Evolutionary conservation across 2,329 filamentous ascomycete species (phyloP), one percentile per base, ranked within the genome.

Genomic region (Colletotrichum lupini): DNA sequence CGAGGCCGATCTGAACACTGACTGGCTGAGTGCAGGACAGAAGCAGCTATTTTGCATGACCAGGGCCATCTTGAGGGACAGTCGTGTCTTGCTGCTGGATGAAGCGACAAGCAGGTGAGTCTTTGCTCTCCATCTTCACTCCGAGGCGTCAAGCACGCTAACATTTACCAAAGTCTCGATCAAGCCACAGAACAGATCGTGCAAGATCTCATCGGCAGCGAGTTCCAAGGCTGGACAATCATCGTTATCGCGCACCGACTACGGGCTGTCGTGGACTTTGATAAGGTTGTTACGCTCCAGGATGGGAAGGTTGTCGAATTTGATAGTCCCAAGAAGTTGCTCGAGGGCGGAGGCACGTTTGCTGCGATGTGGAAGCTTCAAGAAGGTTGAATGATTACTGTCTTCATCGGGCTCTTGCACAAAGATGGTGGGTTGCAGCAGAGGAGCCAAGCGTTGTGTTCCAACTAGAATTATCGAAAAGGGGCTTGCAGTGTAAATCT

Each of bases 191-290:
- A 83, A 56, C 75, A 77, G 32, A 58, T 67, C 2, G 80, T 82
- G 76, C 80, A 80, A 71, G 63, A 68, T 28, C 77, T 82, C 0
- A 80, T 82, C 28, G 32, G 68, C 6, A 63, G 69, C 19, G 80
- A 81, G 52, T 81, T 83, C 72, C 67, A 71, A 3, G 76, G 69
- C 7, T 81, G 81, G 75, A 92, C 91, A 0, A 85, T 92, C 26
- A 75, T 84, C 22, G 82, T 81, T 74, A 79, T 84, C 2, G 81
- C 79, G 67, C 81, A 85, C 78, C 81, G 83, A 26, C 75, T 85
- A n/a, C 80, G 83, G 7, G 87, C 86, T 3, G 85, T 89, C 49
- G 80, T 86, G 55, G 85, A 86, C 72, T 88, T 86, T 78, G 88
- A 90, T 76, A 82, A 80, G 24, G 82, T 90, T 30, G 81, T 86